Evolutionary conservation across 371 early-diverging fungal species (phyloP), one percentile per base, ranked within the genome.

Genomic region (Choanephora cucurbitarum): DNA sequence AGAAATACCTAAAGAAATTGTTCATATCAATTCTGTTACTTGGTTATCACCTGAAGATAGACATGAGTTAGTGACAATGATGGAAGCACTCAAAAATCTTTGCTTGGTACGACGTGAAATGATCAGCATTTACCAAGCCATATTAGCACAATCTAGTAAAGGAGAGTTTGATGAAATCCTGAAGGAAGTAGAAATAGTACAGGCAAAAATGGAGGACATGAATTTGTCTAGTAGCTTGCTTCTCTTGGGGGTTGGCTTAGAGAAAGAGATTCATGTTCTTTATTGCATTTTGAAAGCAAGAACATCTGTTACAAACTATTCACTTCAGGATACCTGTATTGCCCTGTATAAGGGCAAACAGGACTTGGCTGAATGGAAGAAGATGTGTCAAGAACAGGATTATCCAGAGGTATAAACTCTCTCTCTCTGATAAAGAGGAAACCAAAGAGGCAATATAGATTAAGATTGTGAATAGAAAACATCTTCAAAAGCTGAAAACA

Each of bases 271-370:
- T 14, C 57, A 54, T 17, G 62, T 78, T 0, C 50, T 85, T 24
- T 69, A 58, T 10, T 64, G 72, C 11, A 54, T 80, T 2, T 58
- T 85, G 3, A 53, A 70, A 47, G 68, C 81, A 32, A 66, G 79
- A 39, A 70, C 64, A 23, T 74, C 81, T 0, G 71, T 83, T 23
- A 66, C 66, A 5, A 70, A 79, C 23, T 85, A 82, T 64, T 81
- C 83, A 0, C 77, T 83, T 39, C 83, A 82, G 42, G 79, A 80
- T 40, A 63, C 85, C 1, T 77, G 77, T 45, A 82, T 79, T 9
- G 59, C 79, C 8, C 44, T 85, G 15, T 79, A 75, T 60, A 49
- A 68, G 19, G 70, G 75, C 24, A 70, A 72, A 21, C 71, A 70
- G n/a, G 66, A 73, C 9, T 45, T 82, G 31, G 52, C 47, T 2